These are phyloP conservation scores for Pluteus cervinus DNA, from an alignment of 768 basidiomycete species.

Conservation along the genomic window DNA sequence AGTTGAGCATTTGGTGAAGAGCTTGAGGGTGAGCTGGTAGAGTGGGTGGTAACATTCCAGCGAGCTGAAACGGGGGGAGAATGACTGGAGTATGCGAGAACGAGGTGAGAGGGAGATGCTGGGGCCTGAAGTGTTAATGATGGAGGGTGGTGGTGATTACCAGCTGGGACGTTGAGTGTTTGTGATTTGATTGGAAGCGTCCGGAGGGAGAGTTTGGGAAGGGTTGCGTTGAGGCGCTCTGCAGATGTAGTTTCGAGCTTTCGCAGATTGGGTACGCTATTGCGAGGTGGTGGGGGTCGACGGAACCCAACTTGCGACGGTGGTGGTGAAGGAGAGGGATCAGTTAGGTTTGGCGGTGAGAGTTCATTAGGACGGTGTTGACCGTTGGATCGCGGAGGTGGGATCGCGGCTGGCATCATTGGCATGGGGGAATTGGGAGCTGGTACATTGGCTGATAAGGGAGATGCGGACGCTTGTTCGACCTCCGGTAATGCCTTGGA, in stretches of 20 bases:
- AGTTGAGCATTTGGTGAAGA: conserved; percentile 23
- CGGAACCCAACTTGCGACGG: conserved; percentile 58
- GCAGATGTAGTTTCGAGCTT: conserved; percentile 55
- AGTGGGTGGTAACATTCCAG: conserved; percentile 13
- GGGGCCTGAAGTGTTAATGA: conserved; percentile 29
- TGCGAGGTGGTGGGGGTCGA: conserved; percentile 46
- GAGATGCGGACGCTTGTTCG: conserved; percentile 37
- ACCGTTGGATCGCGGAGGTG: conserved; percentile 19
- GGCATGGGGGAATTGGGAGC: conserved; percentile 46
- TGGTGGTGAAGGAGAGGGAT: conserved; percentile 57
- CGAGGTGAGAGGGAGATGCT: conserved; percentile 55
- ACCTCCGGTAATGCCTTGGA: conserved; percentile 51
- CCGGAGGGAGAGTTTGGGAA: conserved; percentile 57
- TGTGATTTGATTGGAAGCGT: conserved; percentile 53
- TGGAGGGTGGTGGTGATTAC: too few relatives aligned
- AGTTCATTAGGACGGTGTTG: conserved; percentile 18
- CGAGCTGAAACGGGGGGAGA: conserved; percentile 50
- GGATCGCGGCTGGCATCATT: conserved; percentile 44
- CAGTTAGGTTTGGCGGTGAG: conserved; percentile 23
- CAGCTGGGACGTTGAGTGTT: conserved; percentile 48
- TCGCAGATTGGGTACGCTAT: conserved; percentile 59
- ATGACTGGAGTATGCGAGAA: conserved; percentile 52
- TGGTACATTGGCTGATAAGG: conserved; percentile 25
- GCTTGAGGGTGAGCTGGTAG: conserved; percentile 23
- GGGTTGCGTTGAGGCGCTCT: conserved; percentile 39